Base-by-base conservation (phyloP, 345 rosid genomes). In the Abelmoschus esculentus region DNA sequence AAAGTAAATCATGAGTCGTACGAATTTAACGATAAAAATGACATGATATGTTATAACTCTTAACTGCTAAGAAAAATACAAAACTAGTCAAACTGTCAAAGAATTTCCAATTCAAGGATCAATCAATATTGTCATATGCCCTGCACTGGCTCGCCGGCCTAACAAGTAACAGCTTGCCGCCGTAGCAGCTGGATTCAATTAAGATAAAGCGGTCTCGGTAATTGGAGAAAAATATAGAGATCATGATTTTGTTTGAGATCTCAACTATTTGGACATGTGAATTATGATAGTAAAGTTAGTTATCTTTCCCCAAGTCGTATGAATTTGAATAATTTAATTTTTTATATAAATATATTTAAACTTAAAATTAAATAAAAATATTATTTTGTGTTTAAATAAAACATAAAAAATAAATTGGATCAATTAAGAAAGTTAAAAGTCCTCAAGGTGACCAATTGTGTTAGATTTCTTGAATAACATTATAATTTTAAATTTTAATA, bases 361-460 rank as follows among this genome's bases (percentile, higher is more conserved):
- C 0, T 36, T 0, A 1, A 34, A 34, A 0, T 36, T 0, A 1
- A 1, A 6, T 6, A 36, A 0, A 36, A 0, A 36, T 36, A 36
- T 6, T 36, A 6, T 6, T 1, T 6, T 1, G 8, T 36, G 1
- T 0, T 36, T 36, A 7, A 36, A 36, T 36, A 6, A 7, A 36
- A 6, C 6, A 1, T 36, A 0, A 6, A 36, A 36, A 36, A 36
- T 0, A 36, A 36, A 0, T 36, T 36, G 7, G 1, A 36, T 36
- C 7, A 6, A 36, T 1, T 36, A 36, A 36, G 8, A 36, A 36
- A 36, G 8, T 0, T 36, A 36, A 6, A 36, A 36, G 40, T 6
- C 1, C 0, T 1, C 1, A 6, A 36, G 6, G 1, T 36, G 40
- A 36, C 1, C 0, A 36, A 36, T 6, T 36, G 0, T 34, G 7